Base-by-base conservation (phyloP, 257 asterid species). In the Solanum boliviense region DNA sequence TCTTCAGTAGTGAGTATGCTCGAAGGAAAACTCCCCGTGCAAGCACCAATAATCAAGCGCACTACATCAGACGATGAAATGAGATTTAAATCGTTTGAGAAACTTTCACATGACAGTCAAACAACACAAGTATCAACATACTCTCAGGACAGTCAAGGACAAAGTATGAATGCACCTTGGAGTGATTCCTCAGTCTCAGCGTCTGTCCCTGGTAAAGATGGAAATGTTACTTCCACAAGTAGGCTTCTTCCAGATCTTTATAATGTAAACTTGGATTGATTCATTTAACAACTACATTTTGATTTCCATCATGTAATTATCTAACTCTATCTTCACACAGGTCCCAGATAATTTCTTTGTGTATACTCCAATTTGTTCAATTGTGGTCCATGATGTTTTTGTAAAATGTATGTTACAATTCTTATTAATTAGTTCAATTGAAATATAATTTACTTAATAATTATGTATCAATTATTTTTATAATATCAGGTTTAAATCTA, bases 1-100 rank as follows among this genome's bases (percentile, higher is more conserved):
- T 92, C 98, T 20, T 91, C 96, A 0, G 99, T 89, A 15, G 98
- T 96, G 91, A 91, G 92, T 74, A 96, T 95, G 99, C 98, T 96
- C 29, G 94, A 95, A 27, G 99, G 98, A 8, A 92, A 95, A 85
- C 87, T 93, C 21, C 93, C 95, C 0, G 94, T 96, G 78, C 98
- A 95, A 90, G 98, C 95, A 2, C 98, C 98, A 29, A n/a, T 90
- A 8, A 89, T 95, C 87, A 92, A 92, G 89, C 98, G 92, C 2
- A 88, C 90, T n/a, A 68, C 91, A 3, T 21, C 27, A 48, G 84
- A 87, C 0, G 95, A 92, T 6, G 95, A 93, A 2, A 60, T 82
- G 76, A 89, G 98, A 25, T 95, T 97, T 85, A 97, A 88, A 91
- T 95, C 98, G 3, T 94, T 95, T 0, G 94, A 94, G 90, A 86